These are phyloP conservation scores for Tetrahymena elliotti DNA, from an alignment of 73 alveolate species.

Conservation along the genomic window DNA sequence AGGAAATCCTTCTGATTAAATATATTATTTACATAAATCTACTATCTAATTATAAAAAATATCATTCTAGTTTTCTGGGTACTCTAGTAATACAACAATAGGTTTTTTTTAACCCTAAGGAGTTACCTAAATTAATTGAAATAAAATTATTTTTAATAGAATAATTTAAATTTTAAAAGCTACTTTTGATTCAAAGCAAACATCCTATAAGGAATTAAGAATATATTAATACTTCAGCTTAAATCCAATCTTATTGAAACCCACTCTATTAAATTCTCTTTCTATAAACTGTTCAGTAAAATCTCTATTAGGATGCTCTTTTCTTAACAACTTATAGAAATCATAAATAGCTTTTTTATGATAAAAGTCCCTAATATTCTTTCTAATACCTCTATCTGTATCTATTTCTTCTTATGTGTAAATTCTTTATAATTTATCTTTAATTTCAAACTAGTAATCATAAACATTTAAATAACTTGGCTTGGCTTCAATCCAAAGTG, in stretches of 20 bases:
- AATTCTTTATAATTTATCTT: neutral
- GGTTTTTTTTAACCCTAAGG: neutral
- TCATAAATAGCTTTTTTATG: neutral
- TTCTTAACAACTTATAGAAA: neutral
- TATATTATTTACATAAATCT: neutral
- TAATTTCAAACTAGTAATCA: neutral
- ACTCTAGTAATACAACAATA: neutral
- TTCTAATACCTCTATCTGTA: neutral
- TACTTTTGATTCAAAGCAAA: neutral
- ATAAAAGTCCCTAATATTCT: neutral
- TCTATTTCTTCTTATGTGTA: neutral
- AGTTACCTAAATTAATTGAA: neutral
- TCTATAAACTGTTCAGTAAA: neutral
- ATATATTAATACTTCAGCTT: neutral
- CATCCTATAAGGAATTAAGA: neutral
- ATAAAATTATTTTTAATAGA: neutral
- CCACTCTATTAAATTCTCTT: neutral
- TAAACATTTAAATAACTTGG: neutral
- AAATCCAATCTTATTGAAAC: neutral
- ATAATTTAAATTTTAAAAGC: neutral
- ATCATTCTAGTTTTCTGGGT: neutral
- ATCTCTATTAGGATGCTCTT: neutral
- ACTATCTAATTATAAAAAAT: neutral
- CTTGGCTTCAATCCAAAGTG: neutral
- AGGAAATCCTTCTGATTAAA: neutral